Evolutionary conservation across 2,329 filamentous ascomycete genomes (phyloP).

Genomic region (Coniosporium uncinatum): DNA sequence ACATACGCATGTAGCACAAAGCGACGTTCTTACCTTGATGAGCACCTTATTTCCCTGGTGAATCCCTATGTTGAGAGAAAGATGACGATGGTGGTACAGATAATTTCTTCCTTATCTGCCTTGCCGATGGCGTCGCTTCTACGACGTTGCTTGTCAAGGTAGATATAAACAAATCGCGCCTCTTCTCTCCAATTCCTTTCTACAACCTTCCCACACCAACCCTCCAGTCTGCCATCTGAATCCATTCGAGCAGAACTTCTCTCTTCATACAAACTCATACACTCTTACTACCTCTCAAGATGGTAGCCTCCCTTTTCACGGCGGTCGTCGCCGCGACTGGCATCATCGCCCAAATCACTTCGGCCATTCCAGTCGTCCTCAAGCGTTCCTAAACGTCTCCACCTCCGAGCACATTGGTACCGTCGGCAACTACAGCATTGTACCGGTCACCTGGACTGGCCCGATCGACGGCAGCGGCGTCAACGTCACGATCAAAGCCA

Average conservation of each 20-base stretch:
- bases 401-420: neutral
- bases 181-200: neutral
- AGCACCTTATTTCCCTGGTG: no score
- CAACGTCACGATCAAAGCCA: neutral
- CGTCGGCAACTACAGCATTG: neutral
- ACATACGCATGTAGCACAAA: no score
- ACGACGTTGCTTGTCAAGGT: no score
- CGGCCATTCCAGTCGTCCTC: neutral
- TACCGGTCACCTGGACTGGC: neutral
- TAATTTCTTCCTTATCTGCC: no score
- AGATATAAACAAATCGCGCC: neutral
- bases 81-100: no score
- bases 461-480: neutral
- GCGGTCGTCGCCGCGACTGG: neutral
- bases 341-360: neutral
- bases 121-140: no score
- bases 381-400: neutral
- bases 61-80: no score
- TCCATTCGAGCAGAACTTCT: neutral
- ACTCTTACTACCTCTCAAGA: no score
- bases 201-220: neutral
- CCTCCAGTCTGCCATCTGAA: neutral
- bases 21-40: no score
- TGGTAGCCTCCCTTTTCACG: no score
- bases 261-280: neutral